These are phyloP conservation scores for Phlyctochytrium bullatum DNA, from an alignment of 192 early-diverging fungal species.

Conservation along the genomic window DNA sequence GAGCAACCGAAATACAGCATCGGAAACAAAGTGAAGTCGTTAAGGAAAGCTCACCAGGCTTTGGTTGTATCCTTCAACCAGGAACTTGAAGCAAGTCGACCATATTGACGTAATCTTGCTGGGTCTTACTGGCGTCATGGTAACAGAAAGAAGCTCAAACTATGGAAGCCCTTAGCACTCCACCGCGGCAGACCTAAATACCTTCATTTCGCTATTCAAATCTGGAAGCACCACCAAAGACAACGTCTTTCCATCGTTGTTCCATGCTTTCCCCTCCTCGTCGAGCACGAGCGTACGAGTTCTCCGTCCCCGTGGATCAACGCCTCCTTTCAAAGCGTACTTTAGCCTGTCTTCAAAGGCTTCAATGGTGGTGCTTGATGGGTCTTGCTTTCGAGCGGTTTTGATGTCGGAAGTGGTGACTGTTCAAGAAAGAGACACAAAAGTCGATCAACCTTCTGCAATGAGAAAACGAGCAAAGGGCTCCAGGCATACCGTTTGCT, in stretches of 20 bases:
- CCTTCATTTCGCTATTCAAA: not conserved
- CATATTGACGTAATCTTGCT: not conserved
- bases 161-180: too few relatives aligned
- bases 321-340: not conserved
- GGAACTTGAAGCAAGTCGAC: not conserved
- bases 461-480: not conserved
- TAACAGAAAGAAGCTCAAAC: too few relatives aligned
- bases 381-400: not conserved
- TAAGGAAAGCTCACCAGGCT: too few relatives aligned
- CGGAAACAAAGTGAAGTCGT: too few relatives aligned
- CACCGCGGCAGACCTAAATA: too few relatives aligned
- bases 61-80: not conserved
- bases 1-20: too few relatives aligned
- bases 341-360: not conserved
- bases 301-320: not conserved
- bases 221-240: not conserved
- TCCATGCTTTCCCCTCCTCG: not conserved
- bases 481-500: not conserved
- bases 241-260: not conserved
- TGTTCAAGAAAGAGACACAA: not conserved
- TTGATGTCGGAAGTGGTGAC: not conserved
- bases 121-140: too few relatives aligned
- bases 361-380: not conserved
- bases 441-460: not conserved
- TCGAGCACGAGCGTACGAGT: not conserved